A percentile compares a stretch with the other conserved stretches of the same genome.
Conservation (phyloP, 441 rosid species). For the Adansonia grandidieri region DNA sequence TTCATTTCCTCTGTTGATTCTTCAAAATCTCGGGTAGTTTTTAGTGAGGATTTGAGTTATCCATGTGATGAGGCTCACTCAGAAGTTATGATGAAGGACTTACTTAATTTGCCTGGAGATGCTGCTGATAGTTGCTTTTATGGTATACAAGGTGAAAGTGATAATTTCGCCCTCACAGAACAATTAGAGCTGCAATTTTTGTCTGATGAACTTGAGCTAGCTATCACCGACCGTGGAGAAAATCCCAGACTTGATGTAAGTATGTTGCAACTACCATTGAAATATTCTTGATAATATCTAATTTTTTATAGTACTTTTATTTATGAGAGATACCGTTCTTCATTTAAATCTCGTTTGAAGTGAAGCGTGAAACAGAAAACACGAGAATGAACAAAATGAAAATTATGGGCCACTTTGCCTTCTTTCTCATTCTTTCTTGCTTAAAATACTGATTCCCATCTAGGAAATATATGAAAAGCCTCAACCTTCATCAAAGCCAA, state of each 20-base stretch:
- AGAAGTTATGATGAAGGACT: slow-evolving; percentile 54
- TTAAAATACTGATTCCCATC: slow-evolving; percentile 33
- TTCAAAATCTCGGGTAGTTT: slow-evolving; percentile 53
- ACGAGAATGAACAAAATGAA: slow-evolving; percentile 16
- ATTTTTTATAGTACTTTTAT: neutral
- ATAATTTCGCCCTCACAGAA: slow-evolving; percentile 52
- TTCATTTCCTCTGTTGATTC: slow-evolving; percentile 55
- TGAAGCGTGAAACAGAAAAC: neutral
- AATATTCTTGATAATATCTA: slow-evolving; percentile 3
- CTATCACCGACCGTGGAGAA: slow-evolving; percentile 71
- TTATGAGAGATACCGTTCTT: neutral
- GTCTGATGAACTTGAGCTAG: slow-evolving; percentile 80
- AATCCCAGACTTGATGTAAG: slow-evolving; percentile 86
- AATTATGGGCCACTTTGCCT: neutral
- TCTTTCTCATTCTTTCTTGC: slow-evolving; percentile 29
- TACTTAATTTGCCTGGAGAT: slow-evolving; percentile 52
- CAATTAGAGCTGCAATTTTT: slow-evolving; percentile 77
- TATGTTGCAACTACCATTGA: neutral
- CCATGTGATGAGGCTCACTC: slow-evolving; percentile 49
- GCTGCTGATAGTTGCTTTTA: slow-evolving; percentile 54
- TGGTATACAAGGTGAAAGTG: slow-evolving; percentile 47
- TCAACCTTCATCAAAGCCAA: slow-evolving; percentile 43
- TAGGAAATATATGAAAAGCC: slow-evolving; percentile 77
- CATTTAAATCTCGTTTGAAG: neutral
- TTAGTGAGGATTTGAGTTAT: slow-evolving; percentile 53